Base-by-base conservation (phyloP, 768 basidiomycete genomes). In the Cyclocybe cylindracea region DNA sequence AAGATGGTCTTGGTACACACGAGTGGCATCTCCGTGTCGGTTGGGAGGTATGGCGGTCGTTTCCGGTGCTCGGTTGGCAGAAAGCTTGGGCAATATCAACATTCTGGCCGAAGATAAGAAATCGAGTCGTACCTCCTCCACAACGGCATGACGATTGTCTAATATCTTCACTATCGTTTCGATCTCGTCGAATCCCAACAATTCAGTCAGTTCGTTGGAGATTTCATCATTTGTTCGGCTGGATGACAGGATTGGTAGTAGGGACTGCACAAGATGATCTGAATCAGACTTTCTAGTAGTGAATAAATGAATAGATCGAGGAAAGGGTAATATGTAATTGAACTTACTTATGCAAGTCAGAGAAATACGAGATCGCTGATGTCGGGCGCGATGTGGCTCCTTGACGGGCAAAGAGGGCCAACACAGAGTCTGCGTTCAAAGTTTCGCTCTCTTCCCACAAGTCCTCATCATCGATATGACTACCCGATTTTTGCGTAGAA, bases 101-200 rank as follows among this genome's bases (percentile, higher is more conserved):
- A 52, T 54, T 34, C 39, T 44, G 39, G 10, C 13, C n/a, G 40
- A 39, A 42, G 32, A 3, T 19, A 41, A 45, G 18, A 31, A 42
- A 34, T n/a, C 5, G 9, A 4, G 31, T 37, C 73, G 58, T 56
- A 88, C 89, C 66, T 85, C 73, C 57, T 73, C 57, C 29, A 69
- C 73, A 32, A 87, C 62, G 1, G 66, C 62, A 6, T 58, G 54
- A 16, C 94, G 83, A 31, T 83, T 75, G 13, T 73, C 63, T 2
- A 97, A 67, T 24, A 97, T 78, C 38, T 89, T 80, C 70, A 80
- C 80, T 7, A 88, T 83, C 33, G 94, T 71, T 24, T 91, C 91
- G 43, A 98, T 83, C 13, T 87, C 80, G 44, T 96, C 90, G 64
- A 86, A 91, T 2, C 94, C 96, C 42, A 95, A 66, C 8, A 91